These are phyloP conservation scores for Naganishia vishniacii DNA, from an alignment of 768 basidiomycete species.

Conservation along the genomic window DNA sequence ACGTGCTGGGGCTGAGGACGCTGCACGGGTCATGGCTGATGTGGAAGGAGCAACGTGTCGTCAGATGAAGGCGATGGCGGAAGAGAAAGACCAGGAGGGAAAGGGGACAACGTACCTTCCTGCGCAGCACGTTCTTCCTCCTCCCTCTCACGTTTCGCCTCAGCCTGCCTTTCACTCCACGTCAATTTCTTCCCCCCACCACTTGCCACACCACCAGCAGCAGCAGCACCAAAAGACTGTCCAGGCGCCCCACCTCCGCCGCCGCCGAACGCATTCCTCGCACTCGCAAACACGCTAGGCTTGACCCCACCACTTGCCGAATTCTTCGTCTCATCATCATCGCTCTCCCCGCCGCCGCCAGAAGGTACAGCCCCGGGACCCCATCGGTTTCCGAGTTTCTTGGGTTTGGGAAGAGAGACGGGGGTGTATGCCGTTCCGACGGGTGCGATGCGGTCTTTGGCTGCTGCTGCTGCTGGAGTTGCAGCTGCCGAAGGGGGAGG, in stretches of 20 bases:
- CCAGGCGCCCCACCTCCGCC: constrained; percentile 24
- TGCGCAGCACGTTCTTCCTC: constrained; percentile 60
- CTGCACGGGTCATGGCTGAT: constrained; percentile 33
- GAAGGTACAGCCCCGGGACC: constrained; percentile 36
- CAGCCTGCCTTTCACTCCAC: constrained; percentile 87
- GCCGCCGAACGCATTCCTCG: constrained; percentile 40
- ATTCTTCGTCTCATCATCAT: constrained; percentile 2
- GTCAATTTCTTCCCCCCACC: constrained; percentile 66
- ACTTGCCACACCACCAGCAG: not conserved
- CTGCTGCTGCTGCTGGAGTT: constrained; percentile 56
- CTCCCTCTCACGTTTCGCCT: constrained; percentile 78
- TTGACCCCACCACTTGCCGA: constrained; percentile 27
- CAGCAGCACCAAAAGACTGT: constrained; percentile 3
- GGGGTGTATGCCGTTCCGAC: constrained; percentile 85
- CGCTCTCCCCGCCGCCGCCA: not conserved
- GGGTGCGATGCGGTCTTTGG: constrained; percentile 76
- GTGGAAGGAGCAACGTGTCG: constrained; percentile 22
- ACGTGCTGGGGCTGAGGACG: constrained; percentile 5
- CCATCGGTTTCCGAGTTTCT: constrained; percentile 71
- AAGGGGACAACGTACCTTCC: constrained; percentile 15
- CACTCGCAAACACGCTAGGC: constrained; percentile 16
- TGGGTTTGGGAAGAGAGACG: constrained; percentile 74
- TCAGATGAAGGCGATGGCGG: too few species aligned
- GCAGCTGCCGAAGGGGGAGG: constrained; percentile 21
- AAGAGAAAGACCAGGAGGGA: not conserved